Evolutionary conservation across 345 rosid species (phyloP).

Genomic region (Cardamine resedifolia): DNA sequence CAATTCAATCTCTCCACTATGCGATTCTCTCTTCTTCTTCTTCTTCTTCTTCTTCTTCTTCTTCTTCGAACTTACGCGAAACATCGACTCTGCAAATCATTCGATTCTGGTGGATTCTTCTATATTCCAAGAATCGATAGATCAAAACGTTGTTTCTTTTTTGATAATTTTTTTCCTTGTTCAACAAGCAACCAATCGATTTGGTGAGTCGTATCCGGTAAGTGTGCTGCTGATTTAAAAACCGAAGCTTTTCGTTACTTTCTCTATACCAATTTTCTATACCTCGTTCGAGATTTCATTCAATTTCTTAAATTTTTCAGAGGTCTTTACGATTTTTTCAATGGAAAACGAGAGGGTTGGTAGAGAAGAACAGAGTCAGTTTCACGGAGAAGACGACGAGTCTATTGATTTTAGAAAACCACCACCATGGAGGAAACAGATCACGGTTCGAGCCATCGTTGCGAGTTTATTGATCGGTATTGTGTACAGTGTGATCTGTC

Average conservation of each 20-base stretch:
- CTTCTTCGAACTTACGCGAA: conserved; percentile 8
- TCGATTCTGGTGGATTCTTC: not conserved
- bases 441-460: conserved; percentile 69
- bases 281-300: not conserved
- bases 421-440: conserved; percentile 81
- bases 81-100: not conserved
- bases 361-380: conserved; percentile 20
- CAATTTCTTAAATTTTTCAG: not conserved
- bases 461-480: conserved; percentile 71
- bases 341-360: conserved; percentile 19
- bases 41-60: no score
- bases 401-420: conserved; percentile 44
- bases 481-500: conserved; percentile 84
- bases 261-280: not conserved
- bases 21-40: conserved; percentile 24
- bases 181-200: not conserved
- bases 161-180: not conserved
- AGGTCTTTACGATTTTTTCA: not conserved
- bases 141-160: not conserved
- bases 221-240: not conserved
- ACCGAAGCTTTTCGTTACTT: not conserved
- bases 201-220: not conserved
- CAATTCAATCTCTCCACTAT: not conserved
- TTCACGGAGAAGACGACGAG: not conserved
- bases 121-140: not conserved